phyloP scores from a whole-genome alignment of 768 basidiomycete genomes.

The Chalciporus piperatus region DNA sequence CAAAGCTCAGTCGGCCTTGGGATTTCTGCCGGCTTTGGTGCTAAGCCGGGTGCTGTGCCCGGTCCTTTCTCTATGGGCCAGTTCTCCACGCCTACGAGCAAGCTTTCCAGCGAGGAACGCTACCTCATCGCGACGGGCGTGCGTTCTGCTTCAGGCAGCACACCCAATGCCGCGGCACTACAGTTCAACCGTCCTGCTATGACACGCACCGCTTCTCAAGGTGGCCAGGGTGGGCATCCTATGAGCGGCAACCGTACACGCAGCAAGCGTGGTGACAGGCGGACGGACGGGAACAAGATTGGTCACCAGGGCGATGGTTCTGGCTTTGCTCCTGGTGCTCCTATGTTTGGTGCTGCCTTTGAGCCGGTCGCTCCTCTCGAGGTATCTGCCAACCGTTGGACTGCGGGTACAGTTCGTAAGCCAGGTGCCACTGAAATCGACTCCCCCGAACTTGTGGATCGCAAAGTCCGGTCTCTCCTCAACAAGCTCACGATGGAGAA shows the following conservation, averaged over 20 bases:
- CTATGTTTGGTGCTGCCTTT: constrained; percentile 31
- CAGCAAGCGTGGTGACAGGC: constrained; percentile 81
- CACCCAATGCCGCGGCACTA: constrained; percentile 42
- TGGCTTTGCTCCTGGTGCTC: constrained; percentile 28
- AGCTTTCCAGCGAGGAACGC: constrained; percentile 70
- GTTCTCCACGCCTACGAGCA: constrained; percentile 51
- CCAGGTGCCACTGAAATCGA: constrained; percentile 47
- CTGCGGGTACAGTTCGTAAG: constrained; percentile 46
- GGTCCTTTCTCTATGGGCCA: constrained; percentile 62
- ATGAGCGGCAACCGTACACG: constrained; percentile 60
- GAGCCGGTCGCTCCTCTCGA: constrained; percentile 81
- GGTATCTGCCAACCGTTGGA: constrained; percentile 82
- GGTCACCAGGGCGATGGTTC: constrained; percentile 38
- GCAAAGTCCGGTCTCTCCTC: constrained; percentile 87
- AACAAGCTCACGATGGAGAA: constrained; percentile 98
- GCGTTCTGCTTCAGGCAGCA: constrained; percentile 58
- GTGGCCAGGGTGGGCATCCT: constrained; percentile 50
- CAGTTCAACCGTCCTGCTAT: constrained; percentile 61
- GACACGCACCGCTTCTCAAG: constrained; percentile 66
- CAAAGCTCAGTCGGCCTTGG: constrained; percentile 52
- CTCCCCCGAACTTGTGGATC: constrained; percentile 83
- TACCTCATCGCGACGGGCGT: constrained; percentile 42
- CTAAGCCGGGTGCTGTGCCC: constrained; percentile 31
- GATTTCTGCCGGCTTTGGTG: constrained; percentile 23
- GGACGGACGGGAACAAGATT: constrained; percentile 54